Evolutionary conservation across 2,329 filamentous ascomycete species (phyloP).

Genomic region (Ceratocystis variospora): DNA sequence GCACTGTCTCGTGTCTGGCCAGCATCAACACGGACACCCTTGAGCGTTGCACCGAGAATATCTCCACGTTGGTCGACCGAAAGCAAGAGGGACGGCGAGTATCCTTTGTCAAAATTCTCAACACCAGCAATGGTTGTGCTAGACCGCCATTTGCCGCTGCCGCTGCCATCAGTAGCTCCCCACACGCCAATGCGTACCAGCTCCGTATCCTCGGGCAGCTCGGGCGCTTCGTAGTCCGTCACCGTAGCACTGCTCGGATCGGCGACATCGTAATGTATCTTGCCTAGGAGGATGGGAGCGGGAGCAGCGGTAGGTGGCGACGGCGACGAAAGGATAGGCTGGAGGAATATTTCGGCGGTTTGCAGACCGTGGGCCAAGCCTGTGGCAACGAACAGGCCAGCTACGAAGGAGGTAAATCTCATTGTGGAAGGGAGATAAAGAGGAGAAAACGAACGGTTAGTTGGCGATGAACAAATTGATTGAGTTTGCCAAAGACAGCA

Average conservation of each 20-base stretch:
- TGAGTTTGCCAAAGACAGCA: neutral
- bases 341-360: conserved; percentile 41
- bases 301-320: conserved; percentile 21
- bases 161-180: conserved; percentile 28
- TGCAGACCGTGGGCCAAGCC: conserved; percentile 30
- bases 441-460: neutral
- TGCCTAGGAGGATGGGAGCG: conserved; percentile 36
- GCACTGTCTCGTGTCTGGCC: conserved; percentile 53
- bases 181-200: conserved; percentile 47
- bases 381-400: conserved; percentile 32
- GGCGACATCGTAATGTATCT: conserved; percentile 41
- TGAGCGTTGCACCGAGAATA: conserved; percentile 36
- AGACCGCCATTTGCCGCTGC: conserved; percentile 35
- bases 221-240: conserved; percentile 42
- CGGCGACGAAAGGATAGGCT: conserved; percentile 31
- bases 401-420: conserved; percentile 31
- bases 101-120: conserved; percentile 48
- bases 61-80: conserved; percentile 33
- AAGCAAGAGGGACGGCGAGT: conserved; percentile 42
- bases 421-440: conserved; percentile 25
- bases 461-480: neutral
- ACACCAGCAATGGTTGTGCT: conserved; percentile 42
- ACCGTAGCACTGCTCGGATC: conserved; percentile 33
- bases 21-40: conserved; percentile 48
- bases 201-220: conserved; percentile 32